phyloP scores from a whole-genome alignment of 768 basidiomycete species.

The Rhodotorula babjevae region DNA sequence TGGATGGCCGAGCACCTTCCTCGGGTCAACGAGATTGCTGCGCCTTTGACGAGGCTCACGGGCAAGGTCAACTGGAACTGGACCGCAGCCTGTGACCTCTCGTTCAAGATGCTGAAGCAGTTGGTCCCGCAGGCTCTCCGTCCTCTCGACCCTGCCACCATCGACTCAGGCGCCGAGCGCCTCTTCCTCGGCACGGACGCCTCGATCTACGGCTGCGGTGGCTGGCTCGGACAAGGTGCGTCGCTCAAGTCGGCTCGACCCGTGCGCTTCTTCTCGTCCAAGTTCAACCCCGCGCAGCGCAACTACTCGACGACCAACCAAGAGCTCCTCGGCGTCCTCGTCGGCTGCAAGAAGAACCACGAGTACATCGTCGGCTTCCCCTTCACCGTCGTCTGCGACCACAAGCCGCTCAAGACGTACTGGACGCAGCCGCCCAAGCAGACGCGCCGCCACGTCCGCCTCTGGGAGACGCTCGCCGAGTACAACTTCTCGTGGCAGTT shows the following conservation, averaged over 20 bases:
- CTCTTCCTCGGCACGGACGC: constrained; percentile 20
- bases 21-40: neutral
- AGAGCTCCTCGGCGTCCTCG: neutral
- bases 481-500: neutral
- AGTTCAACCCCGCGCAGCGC: constrained; percentile 18
- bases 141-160: neutral
- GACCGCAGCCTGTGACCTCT: neutral
- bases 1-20: constrained; percentile 28
- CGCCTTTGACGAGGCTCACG: constrained; percentile 8
- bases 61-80: constrained; percentile 21
- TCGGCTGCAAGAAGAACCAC: neutral
- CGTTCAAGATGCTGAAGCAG: constrained; percentile 1
- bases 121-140: neutral
- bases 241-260: neutral
- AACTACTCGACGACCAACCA: constrained; percentile 13
- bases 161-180: neutral
- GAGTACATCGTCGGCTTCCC: neutral
- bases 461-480: constrained; percentile 3
- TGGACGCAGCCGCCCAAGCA: neutral
- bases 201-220: constrained; percentile 6
- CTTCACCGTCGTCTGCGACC: neutral
- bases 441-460: neutral
- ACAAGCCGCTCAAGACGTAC: neutral
- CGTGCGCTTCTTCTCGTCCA: constrained; percentile 18
- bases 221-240: constrained; percentile 15